Evolutionary conservation across 306 rosid genomes (phyloP), one percentile per base, ranked within the genome.

Genomic region (Sesbania bispinosa): DNA sequence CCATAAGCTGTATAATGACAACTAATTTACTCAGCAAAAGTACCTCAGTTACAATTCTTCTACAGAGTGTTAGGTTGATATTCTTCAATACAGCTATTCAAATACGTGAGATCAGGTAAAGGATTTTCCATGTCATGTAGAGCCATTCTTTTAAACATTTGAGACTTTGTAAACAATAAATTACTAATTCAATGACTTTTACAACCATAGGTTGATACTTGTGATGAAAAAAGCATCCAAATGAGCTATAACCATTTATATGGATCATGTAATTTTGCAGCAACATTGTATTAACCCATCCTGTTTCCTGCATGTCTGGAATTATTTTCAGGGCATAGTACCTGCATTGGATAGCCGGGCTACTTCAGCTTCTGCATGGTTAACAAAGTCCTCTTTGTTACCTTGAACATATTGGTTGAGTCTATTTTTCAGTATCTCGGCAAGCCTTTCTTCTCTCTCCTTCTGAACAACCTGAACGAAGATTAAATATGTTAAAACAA

Each of bases 391-490:
- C 35, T 70, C 86, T 77, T 88, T 90, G 85, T 86, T 87, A 81
- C 92, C 98, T 86, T 85, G 93, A 59, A 93, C 87, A 74, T 93
- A 93, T 53, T 83, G 90, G 76, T 84, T 83, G 36, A 94, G 89
- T 70, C 97, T 86, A 79, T 62, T 80, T 85, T 86, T 94, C 16
- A 94, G 84, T 62, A 63, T 83, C 52, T 90, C 88, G 45, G 69
- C 87, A 70, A 94, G 98, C 86, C 72, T 94, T 75, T 94, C 98
- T 81, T 94, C 98, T 82, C 98, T 89, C 67, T 94, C 98, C 79
- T 77, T 88, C 69, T 94, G 98, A 74, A 94, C 96, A 77, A 83
- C 83, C 98, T 93, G 87, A 50, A 20, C 69, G 65, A 73, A 69
- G 79, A 71, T 45, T 45, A 62, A 67, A 82, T 35, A 68, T 67